These are phyloP conservation scores for Fraxinus pennsylvanica DNA, from an alignment of 257 asterid species.

Conservation along the genomic window DNA sequence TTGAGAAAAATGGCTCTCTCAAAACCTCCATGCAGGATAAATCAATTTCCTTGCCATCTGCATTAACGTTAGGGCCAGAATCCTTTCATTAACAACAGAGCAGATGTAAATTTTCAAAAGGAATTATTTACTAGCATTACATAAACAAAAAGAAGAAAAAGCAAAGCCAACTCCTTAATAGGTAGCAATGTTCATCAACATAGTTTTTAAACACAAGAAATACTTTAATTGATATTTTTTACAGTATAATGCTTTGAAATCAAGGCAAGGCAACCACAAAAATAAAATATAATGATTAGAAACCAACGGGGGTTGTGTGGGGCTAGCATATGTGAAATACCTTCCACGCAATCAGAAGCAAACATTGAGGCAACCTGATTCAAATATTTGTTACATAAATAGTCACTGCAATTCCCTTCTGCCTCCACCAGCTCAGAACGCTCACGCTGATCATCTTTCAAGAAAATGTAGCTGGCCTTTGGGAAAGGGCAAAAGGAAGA, in stretches of 20 bases:
- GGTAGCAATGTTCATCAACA: slow-evolving; percentile 17
- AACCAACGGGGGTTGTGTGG: slow-evolving; percentile 6
- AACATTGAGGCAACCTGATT: slow-evolving; percentile 54
- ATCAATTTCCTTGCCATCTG: slow-evolving; percentile 67
- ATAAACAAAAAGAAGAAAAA: slow-evolving; percentile 19
- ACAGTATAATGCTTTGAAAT: slow-evolving; percentile 18
- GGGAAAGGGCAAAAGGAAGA: slow-evolving; percentile 33
- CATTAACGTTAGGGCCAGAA: slow-evolving; percentile 29
- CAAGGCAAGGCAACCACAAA: slow-evolving; percentile 12
- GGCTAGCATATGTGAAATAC: slow-evolving; percentile 38
- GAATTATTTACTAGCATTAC: slow-evolving; percentile 13
- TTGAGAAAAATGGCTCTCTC: slow-evolving; percentile 82
- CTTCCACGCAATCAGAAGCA: slow-evolving; percentile 60
- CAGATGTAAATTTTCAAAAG: slow-evolving; percentile 14
- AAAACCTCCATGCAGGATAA: slow-evolving; percentile 59
- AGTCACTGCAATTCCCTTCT: slow-evolving; percentile 52
- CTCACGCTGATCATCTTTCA: slow-evolving; percentile 63
- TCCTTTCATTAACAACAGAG: slow-evolving; percentile 10
- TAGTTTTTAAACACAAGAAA: not conserved
- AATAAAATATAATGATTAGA: slow-evolving; percentile 14
- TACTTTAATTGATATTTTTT: slow-evolving; percentile 8
- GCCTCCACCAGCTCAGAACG: slow-evolving; percentile 43
- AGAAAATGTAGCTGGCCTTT: slow-evolving; percentile 75
- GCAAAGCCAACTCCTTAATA: slow-evolving; percentile 14
- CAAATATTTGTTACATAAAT: slow-evolving; percentile 58